Evolutionary conservation across 1,284 basidiomycete species (phyloP).

Genomic region (Porogramme epimiltina): DNA sequence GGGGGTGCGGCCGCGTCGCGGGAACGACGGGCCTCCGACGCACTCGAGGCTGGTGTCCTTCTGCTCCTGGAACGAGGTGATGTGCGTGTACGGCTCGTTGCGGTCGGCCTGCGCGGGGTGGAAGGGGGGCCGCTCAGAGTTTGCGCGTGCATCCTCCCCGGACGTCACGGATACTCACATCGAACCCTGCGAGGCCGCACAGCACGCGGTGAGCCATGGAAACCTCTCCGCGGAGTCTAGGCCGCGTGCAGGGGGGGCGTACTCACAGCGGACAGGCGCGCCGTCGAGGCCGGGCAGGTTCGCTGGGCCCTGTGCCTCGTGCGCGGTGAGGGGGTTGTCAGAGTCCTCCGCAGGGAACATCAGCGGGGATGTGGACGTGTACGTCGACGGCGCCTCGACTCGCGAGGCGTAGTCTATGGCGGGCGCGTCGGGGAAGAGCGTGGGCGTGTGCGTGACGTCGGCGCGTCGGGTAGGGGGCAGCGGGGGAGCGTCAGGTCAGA

Average conservation of each 20-base stretch:
- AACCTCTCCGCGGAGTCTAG: neutral
- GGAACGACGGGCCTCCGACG: slow-evolving; percentile 33
- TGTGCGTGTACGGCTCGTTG: slow-evolving; percentile 78
- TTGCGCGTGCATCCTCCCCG: neutral
- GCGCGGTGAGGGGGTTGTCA: slow-evolving; percentile 12
- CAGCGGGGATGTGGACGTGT: slow-evolving; percentile 24
- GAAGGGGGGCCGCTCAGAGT: slow-evolving; percentile 6
- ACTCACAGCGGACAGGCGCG: slow-evolving; percentile 33
- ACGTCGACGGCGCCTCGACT: slow-evolving; percentile 13
- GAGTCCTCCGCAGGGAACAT: slow-evolving; percentile 32
- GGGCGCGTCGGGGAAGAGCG: no score
- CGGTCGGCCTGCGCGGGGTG: slow-evolving; percentile 72
- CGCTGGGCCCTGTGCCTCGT: slow-evolving; percentile 24
- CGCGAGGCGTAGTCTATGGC: no score
- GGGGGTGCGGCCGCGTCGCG: no score
- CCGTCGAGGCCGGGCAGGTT: slow-evolving; percentile 29
- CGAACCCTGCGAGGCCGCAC: slow-evolving; percentile 30
- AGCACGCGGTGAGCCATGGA: no score
- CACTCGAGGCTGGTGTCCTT: slow-evolving; percentile 82
- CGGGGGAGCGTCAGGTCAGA: no score
- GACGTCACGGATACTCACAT: slow-evolving; percentile 30
- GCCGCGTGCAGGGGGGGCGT: neutral
- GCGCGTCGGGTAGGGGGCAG: no score
- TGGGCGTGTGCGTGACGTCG: no score
- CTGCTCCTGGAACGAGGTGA: slow-evolving; percentile 78